These are phyloP conservation scores for Penicillium canescens DNA, from an alignment of 495 filamentous ascomycete genomes.

Conservation along the genomic window DNA sequence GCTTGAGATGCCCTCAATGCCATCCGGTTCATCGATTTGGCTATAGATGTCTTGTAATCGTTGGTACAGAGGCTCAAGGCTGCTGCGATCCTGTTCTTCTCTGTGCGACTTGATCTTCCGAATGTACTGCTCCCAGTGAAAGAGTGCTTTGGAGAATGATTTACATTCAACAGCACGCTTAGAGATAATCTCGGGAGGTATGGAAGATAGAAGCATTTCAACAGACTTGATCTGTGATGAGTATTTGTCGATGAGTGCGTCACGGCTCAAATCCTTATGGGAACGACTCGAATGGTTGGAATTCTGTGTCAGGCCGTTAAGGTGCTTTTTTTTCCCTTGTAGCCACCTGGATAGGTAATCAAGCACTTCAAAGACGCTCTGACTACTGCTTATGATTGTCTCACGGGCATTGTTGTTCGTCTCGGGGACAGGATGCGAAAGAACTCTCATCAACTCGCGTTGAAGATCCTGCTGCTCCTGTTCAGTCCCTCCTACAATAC, in stretches of 20 bases:
- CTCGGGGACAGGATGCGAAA: conserved; percentile 59
- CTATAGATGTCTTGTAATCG: conserved; percentile 90
- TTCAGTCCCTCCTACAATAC: conserved; percentile 67
- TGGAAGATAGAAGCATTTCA: conserved; percentile 61
- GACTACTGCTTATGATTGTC: conserved; percentile 75
- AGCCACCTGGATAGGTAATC: conserved; percentile 92
- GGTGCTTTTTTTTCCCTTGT: conserved; percentile 72
- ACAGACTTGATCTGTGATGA: conserved; percentile 59
- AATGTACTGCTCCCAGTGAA: conserved; percentile 92
- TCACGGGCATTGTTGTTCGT: conserved; percentile 59
- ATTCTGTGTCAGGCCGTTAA: conserved; percentile 36
- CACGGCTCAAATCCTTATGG: conserved; percentile 36
- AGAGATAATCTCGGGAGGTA: conserved; percentile 85
- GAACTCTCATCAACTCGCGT: conserved; percentile 68
- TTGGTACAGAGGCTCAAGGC: conserved; percentile 64
- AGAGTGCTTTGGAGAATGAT: conserved; percentile 87
- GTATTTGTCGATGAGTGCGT: conserved; percentile 41
- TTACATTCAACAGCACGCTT: conserved; percentile 85
- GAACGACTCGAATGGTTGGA: conserved; percentile 37
- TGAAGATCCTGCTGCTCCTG: conserved; percentile 64
- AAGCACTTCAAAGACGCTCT: conserved; percentile 87
- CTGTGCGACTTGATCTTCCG: conserved; percentile 52
- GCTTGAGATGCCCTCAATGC: conserved; percentile 89
- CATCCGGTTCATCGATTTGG: conserved; percentile 95
- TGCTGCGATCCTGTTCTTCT: conserved; percentile 35